phyloP scores from a whole-genome alignment of 352 stramenopile genomes.

The Thraustotheca clavata region DNA sequence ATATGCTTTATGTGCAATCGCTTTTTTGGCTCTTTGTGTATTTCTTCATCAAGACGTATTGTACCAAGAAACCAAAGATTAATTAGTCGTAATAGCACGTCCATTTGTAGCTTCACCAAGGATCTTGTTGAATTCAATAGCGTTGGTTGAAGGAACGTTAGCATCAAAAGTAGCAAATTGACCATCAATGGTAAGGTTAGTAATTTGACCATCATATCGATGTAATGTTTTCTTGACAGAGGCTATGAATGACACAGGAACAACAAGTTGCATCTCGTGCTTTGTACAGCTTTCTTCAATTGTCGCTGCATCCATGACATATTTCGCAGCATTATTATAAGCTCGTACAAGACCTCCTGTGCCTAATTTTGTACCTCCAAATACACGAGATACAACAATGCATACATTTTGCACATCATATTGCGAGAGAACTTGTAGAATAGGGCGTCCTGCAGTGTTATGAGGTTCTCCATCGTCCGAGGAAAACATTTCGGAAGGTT shows the following conservation, averaged over 20 bases:
- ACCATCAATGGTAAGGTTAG: background rate
- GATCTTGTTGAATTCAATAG: background rate
- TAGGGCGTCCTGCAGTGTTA: slow-evolving; percentile 55
- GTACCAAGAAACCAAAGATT: slow-evolving; percentile 18
- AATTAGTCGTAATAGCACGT: background rate
- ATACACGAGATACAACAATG: slow-evolving; percentile 63
- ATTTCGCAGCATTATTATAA: slow-evolving; percentile 50
- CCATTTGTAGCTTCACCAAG: background rate
- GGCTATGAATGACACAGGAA: slow-evolving; percentile 1
- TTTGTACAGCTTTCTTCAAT: slow-evolving; percentile 31
- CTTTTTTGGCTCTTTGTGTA: slow-evolving; percentile 95
- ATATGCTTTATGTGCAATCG: slow-evolving; percentile 92
- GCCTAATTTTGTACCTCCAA: slow-evolving; percentile 62
- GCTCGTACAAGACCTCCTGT: slow-evolving; percentile 62
- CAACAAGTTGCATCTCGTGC: background rate
- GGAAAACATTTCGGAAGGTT: slow-evolving; percentile 39
- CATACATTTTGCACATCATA: slow-evolving; percentile 59
- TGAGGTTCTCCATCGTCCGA: slow-evolving; percentile 75
- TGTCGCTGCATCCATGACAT: slow-evolving; percentile 41
- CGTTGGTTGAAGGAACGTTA: background rate
- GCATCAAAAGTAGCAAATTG: background rate
- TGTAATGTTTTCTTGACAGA: slow-evolving; percentile 12
- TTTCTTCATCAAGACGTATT: slow-evolving; percentile 93
- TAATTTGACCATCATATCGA: background rate
- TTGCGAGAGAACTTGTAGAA: slow-evolving; percentile 46